These are phyloP conservation scores for Mucor sp. DNA, from an alignment of 371 early-diverging fungal species.

Conservation along the genomic window DNA sequence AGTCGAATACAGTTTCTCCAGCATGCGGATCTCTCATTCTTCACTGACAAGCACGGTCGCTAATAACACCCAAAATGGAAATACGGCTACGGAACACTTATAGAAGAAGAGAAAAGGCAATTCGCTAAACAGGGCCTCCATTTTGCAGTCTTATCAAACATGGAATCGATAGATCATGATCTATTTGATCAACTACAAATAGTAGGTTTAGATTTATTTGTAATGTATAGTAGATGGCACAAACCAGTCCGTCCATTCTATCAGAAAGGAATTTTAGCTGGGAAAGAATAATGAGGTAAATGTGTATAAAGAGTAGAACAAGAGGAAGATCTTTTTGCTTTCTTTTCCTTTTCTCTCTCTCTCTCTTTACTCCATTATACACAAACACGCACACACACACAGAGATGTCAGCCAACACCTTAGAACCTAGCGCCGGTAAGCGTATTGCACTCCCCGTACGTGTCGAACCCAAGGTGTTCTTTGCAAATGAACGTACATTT, in stretches of 20 bases:
- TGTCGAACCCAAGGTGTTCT: constrained; percentile 94
- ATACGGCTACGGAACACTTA: too few relatives aligned
- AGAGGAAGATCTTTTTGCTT: not conserved
- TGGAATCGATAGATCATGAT: not conserved
- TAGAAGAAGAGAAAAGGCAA: too few relatives aligned
- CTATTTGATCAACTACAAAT: not conserved
- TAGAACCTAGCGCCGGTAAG: constrained; percentile 30
- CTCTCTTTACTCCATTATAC: not conserved
- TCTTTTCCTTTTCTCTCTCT: not conserved
- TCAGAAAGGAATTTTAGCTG: not conserved
- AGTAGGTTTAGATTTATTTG: not conserved
- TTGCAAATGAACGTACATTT: constrained; percentile 95
- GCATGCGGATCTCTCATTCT: too few relatives aligned
- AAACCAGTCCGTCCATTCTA: not conserved
- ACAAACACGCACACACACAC: not conserved
- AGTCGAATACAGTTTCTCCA: too few relatives aligned
- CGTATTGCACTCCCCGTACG: constrained; percentile 74
- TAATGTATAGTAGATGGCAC: not conserved
- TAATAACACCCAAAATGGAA: too few relatives aligned
- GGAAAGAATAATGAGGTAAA: not conserved
- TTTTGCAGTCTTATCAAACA: not conserved
- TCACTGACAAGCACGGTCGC: too few relatives aligned
- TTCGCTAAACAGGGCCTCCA: not conserved
- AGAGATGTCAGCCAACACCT: constrained; percentile 7
- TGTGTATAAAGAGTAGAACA: not conserved